phyloP scores from a whole-genome alignment of 2,329 filamentous ascomycete genomes.

The Lasiodiplodia theobromae region DNA sequence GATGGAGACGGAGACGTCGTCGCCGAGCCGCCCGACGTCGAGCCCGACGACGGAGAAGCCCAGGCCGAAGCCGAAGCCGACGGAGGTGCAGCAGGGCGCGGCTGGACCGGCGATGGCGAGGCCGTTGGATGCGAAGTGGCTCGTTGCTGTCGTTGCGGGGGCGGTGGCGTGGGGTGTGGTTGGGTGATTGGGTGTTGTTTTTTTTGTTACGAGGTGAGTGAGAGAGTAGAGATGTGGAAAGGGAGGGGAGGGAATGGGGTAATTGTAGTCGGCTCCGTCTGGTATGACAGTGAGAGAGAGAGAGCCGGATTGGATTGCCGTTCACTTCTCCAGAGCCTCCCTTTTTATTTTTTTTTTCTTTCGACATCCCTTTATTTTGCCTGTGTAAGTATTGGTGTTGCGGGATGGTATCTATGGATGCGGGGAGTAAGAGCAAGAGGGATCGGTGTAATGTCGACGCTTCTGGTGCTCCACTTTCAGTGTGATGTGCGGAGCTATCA shows the following conservation, averaged over 20 bases:
- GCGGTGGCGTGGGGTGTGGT: neutral
- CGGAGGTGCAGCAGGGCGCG: neutral
- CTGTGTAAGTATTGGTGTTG: neutral
- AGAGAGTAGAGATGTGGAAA: neutral
- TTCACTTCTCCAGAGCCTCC: neutral
- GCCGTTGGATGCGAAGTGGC: neutral
- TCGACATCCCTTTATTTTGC: neutral
- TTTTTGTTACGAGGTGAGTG: neutral
- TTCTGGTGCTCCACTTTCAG: neutral
- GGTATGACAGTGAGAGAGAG: too few relatives aligned
- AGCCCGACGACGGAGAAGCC: neutral
- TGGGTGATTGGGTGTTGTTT: neutral
- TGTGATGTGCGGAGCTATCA: neutral
- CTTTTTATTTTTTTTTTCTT: neutral
- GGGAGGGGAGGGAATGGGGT: too few relatives aligned
- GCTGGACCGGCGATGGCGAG: neutral
- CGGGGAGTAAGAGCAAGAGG: neutral
- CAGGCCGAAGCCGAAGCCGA: neutral
- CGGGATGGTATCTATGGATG: neutral
- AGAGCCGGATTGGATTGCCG: neutral
- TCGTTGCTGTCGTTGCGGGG: constrained; percentile 4
- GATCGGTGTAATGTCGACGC: neutral
- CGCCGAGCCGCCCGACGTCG: neutral
- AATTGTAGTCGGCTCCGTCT: too few relatives aligned
- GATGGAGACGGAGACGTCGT: neutral